Conservation (phyloP, 2,329 filamentous ascomycete genomes). For the Chaetomiaceae sp. region DNA sequence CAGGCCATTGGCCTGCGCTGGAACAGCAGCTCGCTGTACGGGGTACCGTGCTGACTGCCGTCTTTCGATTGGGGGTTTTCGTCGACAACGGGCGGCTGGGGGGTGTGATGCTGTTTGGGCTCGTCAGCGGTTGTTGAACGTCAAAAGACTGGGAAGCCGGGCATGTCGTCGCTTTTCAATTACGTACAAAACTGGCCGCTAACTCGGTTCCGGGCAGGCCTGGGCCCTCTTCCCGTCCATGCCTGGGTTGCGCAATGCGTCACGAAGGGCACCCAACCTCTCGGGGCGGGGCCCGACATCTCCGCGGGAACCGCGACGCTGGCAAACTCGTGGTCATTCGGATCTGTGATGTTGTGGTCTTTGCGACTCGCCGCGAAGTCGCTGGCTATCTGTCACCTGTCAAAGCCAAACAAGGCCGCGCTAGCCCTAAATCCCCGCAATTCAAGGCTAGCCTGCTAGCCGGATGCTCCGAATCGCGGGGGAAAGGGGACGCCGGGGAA, state of each 20-base stretch:
- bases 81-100: background rate
- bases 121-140: conserved; percentile 2
- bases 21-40: background rate
- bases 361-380: no score
- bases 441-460: background rate
- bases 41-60: background rate
- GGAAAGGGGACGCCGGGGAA: background rate
- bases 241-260: conserved; percentile 16
- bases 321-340: background rate
- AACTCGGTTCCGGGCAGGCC: conserved; percentile 19
- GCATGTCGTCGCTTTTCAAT: conserved; percentile 26
- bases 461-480: conserved; percentile 13
- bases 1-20: background rate
- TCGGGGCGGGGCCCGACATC: conserved; percentile 18
- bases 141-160: conserved; percentile 1
- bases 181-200: conserved; percentile 30
- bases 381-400: no score
- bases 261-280: conserved; percentile 9
- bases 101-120: conserved; percentile 5
- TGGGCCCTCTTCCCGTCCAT: conserved; percentile 18
- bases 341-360: no score
- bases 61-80: background rate
- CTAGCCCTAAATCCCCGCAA: conserved; percentile 15
- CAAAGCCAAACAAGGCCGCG: background rate
- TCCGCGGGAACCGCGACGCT: conserved; percentile 24